These are phyloP conservation scores for Schizothecium vesticola DNA, from an alignment of 495 filamentous ascomycete genomes.

Conservation along the genomic window DNA sequence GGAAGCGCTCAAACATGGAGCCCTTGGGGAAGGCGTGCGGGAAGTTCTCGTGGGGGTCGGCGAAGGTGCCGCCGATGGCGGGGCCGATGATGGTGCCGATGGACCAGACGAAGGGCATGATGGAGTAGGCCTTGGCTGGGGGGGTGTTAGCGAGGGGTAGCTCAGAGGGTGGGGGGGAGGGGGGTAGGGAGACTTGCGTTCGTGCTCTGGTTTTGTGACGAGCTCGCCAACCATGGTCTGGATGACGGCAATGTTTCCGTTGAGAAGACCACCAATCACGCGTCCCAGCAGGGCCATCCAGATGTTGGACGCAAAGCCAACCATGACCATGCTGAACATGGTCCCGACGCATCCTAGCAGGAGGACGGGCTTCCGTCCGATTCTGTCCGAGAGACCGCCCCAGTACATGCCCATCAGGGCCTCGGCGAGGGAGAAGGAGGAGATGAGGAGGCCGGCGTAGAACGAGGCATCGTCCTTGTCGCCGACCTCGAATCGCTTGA, in stretches of 20 bases:
- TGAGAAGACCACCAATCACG: conserved; percentile 71
- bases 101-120: conserved; percentile 85
- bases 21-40: conserved; percentile 57
- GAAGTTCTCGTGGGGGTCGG: conserved; percentile 64
- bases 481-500: conserved; percentile 66
- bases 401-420: conserved; percentile 78
- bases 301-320: conserved; percentile 77
- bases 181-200: conserved; percentile 53
- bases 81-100: conserved; percentile 82
- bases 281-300: conserved; percentile 71
- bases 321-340: conserved; percentile 69
- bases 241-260: conserved; percentile 85
- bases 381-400: conserved; percentile 72
- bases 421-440: conserved; percentile 76
- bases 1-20: conserved; percentile 66
- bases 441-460: conserved; percentile 79
- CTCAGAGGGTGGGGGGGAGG: not conserved
- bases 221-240: conserved; percentile 90
- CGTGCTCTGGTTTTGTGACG: conserved; percentile 72
- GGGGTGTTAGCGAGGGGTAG: conserved; percentile 22
- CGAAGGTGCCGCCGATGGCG: conserved; percentile 73
- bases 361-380: conserved; percentile 81
- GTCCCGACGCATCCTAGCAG: conserved; percentile 75
- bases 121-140: conserved; percentile 68
- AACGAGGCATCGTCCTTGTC: conserved; percentile 67